A percentile compares a stretch with the other conserved stretches of the same genome.
Evolutionary conservation across 2,329 filamentous ascomycete species (phyloP).

Genomic region (Orbilia quercus): DNA sequence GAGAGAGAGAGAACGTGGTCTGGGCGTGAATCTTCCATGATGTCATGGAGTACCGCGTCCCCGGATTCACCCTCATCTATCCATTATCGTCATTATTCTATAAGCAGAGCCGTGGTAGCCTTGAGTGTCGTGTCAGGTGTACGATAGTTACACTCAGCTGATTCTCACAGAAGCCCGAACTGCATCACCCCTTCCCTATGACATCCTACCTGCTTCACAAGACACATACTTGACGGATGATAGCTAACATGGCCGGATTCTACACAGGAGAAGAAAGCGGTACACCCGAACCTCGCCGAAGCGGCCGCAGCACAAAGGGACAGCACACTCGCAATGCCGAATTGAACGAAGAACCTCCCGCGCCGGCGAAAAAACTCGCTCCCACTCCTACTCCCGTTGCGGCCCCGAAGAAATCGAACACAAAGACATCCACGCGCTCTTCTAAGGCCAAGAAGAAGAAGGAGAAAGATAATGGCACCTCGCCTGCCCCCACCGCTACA

Average conservation of each 20-base stretch:
- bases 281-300: constrained; percentile 86
- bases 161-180: constrained; percentile 10
- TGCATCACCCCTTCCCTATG: constrained; percentile 28
- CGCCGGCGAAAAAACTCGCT: constrained; percentile 61
- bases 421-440: constrained; percentile 65
- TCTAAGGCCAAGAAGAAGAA: constrained; percentile 64
- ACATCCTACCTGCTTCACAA: not conserved
- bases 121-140: constrained; percentile 21
- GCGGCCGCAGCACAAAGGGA: constrained; percentile 94
- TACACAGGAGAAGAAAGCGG: constrained; percentile 43
- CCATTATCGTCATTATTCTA: constrained; percentile 14
- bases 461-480: constrained; percentile 63
- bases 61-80: not conserved
- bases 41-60: not conserved
- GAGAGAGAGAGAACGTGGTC: constrained; percentile 1
- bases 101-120: constrained; percentile 25
- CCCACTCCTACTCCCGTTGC: constrained; percentile 57
- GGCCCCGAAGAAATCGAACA: constrained; percentile 64
- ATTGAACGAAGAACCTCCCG: constrained; percentile 70
- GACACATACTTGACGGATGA: not conserved
- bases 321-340: constrained; percentile 92
- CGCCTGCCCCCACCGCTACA: constrained; percentile 63
- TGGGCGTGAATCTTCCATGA: not conserved
- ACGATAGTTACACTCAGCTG: constrained; percentile 21
- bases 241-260: constrained; percentile 22